phyloP scores from a whole-genome alignment of 371 early-diverging fungal species.

The Amoeboradix gromovi region DNA sequence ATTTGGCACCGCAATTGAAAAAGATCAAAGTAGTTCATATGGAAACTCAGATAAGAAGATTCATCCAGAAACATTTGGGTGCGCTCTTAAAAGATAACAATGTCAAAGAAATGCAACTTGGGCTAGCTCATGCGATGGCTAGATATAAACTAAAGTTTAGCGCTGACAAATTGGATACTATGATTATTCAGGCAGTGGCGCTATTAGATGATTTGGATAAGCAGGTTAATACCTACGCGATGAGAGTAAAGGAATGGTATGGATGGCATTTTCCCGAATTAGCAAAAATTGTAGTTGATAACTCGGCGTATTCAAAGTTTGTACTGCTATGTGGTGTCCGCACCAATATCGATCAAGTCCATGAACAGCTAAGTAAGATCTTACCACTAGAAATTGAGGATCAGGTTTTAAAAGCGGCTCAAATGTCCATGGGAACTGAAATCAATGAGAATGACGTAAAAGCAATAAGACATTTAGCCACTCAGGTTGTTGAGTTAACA shows the following conservation, averaged over 20 bases:
- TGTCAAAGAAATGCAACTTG: constrained; percentile 41
- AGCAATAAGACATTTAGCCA: constrained; percentile 45
- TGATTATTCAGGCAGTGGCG: constrained; percentile 80
- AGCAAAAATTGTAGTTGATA: constrained; percentile 39
- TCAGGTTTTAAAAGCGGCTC: constrained; percentile 45
- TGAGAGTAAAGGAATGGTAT: constrained; percentile 87
- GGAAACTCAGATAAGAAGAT: constrained; percentile 1
- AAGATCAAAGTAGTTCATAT: background rate
- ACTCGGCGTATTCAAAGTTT: constrained; percentile 37
- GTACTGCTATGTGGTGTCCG: constrained; percentile 34
- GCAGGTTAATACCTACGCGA: constrained; percentile 84
- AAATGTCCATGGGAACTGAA: constrained; percentile 80
- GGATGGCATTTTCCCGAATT: constrained; percentile 80
- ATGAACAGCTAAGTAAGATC: constrained; percentile 28
- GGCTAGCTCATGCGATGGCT: constrained; percentile 33
- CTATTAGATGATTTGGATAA: constrained; percentile 76
- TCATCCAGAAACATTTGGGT: constrained; percentile 27
- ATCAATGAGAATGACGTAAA: constrained; percentile 59
- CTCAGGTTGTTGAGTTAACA: constrained; percentile 51
- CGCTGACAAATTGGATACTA: constrained; percentile 70
- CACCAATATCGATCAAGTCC: constrained; percentile 35
- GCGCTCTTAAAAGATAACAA: constrained; percentile 45
- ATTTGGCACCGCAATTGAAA: background rate
- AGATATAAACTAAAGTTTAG: constrained; percentile 71
- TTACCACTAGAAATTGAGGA: constrained; percentile 70